Evolutionary conservation across 2,329 filamentous ascomycete species (phyloP), one percentile per base, ranked within the genome.

Genomic region (Dothideomycetes sp.): DNA sequence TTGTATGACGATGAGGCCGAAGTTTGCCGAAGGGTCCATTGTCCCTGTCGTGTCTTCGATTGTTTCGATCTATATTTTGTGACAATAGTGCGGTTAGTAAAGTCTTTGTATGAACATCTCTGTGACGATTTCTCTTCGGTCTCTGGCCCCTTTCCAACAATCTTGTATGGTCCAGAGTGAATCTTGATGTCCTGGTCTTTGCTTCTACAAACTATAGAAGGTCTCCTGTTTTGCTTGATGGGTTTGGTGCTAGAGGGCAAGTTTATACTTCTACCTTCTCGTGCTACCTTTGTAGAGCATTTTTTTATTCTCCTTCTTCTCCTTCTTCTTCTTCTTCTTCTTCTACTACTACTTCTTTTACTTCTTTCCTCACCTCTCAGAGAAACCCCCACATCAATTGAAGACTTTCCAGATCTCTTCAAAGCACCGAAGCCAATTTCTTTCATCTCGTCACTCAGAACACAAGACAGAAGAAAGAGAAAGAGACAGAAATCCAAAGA

Each of bases 1-100:
- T 68, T 98, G 91, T 41, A 95, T 80, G 47, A 98, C 82, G 34
- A 95, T 94, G 55, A 96, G 79, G 46, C 79, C 78, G 60, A 98
- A 94, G 60, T 94, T 96, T 49, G 84, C 81, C 61, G 84, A 87
- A 33, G 88, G 83, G 55, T 94, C 87, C 77, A 88, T 82, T 56
- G 84, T 80, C 47, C 82, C 83, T 10, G 83, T 89, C 71, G 88
- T 60, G 47, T 68, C 60, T 53, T 72, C 70, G 18, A 72, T 65
- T 11, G 62, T 52, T 49, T 67, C 63, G 50, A 68, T 67, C 64
- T 72, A 62, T 32, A 29, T 6, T 23, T 29, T 29, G 16, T n/a
- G 30, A 3, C 3, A n/a, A n/a, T n/a, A n/a, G 3, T 32, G 30
- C 22, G 22, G 22, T 24, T 7, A 11, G 7, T 24, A n/a, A n/a